Conservation (phyloP, 2,329 filamentous ascomycete genomes). For the Tolypocladium tundrense region DNA sequence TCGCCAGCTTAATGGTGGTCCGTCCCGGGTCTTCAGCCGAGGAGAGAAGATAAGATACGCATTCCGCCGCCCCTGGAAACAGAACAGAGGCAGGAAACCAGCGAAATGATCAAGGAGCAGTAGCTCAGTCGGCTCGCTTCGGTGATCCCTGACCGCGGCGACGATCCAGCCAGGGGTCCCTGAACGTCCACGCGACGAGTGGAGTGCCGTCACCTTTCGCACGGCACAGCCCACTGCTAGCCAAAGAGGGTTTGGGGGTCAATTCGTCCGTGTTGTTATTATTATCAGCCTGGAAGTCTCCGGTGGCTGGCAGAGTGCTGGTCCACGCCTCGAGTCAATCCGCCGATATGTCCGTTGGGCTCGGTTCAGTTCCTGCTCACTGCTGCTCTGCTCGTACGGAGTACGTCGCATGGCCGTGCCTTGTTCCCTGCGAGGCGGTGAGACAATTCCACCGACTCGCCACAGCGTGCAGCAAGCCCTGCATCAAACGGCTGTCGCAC, state of each 20-base stretch:
- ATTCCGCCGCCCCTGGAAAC: background rate
- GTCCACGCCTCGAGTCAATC: background rate
- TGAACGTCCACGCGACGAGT: conserved; percentile 2
- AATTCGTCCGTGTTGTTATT: background rate
- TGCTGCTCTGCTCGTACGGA: background rate
- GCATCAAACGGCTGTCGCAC: background rate
- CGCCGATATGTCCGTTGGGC: background rate
- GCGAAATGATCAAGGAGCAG: conserved; percentile 2
- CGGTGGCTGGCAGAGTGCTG: background rate
- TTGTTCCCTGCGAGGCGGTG: background rate
- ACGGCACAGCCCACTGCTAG: background rate
- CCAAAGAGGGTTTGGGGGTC: background rate
- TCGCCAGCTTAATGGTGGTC: background rate
- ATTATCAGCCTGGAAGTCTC: background rate
- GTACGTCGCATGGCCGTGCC: background rate
- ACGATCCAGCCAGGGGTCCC: background rate
- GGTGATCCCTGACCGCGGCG: background rate
- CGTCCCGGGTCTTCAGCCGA: background rate
- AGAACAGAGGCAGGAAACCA: background rate
- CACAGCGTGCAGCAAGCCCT: background rate
- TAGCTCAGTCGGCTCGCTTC: background rate
- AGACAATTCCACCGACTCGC: background rate
- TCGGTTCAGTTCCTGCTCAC: background rate
- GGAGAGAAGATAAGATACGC: background rate
- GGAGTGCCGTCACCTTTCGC: background rate